Percentiles rank a stretch among this genome's conserved stretches.
Conservation (phyloP, 352 stramenopile species). For the Globisporangium viniferum region DNA sequence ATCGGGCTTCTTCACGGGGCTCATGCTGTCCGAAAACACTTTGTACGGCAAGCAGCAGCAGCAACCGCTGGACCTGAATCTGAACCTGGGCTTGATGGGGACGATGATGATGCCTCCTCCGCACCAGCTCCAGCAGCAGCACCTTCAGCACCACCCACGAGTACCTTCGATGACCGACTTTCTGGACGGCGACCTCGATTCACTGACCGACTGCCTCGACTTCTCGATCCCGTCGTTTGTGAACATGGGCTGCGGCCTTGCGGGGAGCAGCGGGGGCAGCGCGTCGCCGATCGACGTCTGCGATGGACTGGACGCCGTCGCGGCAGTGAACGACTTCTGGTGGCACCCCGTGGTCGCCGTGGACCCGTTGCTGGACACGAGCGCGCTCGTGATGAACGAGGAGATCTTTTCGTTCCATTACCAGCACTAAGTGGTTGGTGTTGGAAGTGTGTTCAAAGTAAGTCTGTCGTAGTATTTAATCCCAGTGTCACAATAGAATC, state of each 20-base stretch:
- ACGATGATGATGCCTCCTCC: not conserved
- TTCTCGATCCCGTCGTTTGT: not conserved
- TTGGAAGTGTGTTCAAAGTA: not conserved
- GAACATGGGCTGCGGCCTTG: not conserved
- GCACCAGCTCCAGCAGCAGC: not conserved
- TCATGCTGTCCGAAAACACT: constrained; percentile 14
- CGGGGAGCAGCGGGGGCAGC: not conserved
- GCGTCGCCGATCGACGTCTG: constrained; percentile 19
- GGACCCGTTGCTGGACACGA: constrained; percentile 1
- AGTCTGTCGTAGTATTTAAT: constrained; percentile 11
- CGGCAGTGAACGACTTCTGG: constrained; percentile 16
- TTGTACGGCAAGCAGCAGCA: constrained; percentile 5
- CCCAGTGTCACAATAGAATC: not conserved
- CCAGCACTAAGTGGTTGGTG: not conserved
- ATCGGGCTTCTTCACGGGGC: constrained; percentile 18
- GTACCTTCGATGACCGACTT: constrained; percentile 2
- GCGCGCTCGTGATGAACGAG: constrained; percentile 1
- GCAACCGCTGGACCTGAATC: not conserved
- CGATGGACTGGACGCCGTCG: constrained; percentile 11
- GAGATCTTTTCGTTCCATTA: not conserved
- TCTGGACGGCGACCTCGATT: constrained; percentile 10
- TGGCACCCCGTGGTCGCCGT: not conserved
- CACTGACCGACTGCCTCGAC: constrained; percentile 11
- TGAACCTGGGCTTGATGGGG: not conserved
- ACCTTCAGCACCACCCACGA: not conserved